Evolutionary conservation across 1,139 yeast species (phyloP).

Genomic region (Magnusiomyces fungicola): DNA sequence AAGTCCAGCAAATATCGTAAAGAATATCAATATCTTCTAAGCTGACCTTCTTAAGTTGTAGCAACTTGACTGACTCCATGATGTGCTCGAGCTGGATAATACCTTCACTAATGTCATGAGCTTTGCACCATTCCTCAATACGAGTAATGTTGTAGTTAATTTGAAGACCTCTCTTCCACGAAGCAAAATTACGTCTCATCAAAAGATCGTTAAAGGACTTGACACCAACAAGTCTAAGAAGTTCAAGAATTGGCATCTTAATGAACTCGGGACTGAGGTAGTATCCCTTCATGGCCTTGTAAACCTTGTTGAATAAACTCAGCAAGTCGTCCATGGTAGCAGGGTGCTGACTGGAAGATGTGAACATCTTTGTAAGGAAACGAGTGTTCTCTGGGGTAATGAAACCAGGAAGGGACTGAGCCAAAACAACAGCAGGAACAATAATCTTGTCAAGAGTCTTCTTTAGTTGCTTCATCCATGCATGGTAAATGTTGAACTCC

Average conservation of each 20-base stretch:
- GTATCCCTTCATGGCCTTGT: slow-evolving; percentile 91
- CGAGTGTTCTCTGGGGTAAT: slow-evolving; percentile 85
- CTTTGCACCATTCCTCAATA: slow-evolving; percentile 97
- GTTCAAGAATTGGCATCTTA: slow-evolving; percentile 77
- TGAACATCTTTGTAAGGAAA: slow-evolving; percentile 73
- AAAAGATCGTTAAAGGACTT: slow-evolving; percentile 92
- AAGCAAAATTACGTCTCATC: slow-evolving; percentile 88
- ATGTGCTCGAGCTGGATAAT: slow-evolving; percentile 81
- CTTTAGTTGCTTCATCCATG: slow-evolving; percentile 97
- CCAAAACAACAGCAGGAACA: slow-evolving; percentile 85
- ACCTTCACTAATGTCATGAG: slow-evolving; percentile 88
- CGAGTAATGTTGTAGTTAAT: slow-evolving; percentile 94
- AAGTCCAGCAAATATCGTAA: slow-evolving; percentile 89
- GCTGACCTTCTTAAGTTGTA: slow-evolving; percentile 86
- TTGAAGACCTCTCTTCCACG: slow-evolving; percentile 98
- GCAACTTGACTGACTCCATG: slow-evolving; percentile 86
- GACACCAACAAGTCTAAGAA: slow-evolving; percentile 84
- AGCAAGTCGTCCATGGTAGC: slow-evolving; percentile 94
- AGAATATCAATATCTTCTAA: slow-evolving; percentile 87
- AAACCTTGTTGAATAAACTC: slow-evolving; percentile 81
- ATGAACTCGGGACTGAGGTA: slow-evolving; percentile 80
- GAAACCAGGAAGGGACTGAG: slow-evolving; percentile 95
- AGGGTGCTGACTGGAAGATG: slow-evolving; percentile 50
- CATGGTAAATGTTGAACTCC: slow-evolving; percentile 88
- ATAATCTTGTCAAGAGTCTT: slow-evolving; percentile 87